Conservation (phyloP, 352 stramenopile species). For the Phytophthora pinifolia region DNA sequence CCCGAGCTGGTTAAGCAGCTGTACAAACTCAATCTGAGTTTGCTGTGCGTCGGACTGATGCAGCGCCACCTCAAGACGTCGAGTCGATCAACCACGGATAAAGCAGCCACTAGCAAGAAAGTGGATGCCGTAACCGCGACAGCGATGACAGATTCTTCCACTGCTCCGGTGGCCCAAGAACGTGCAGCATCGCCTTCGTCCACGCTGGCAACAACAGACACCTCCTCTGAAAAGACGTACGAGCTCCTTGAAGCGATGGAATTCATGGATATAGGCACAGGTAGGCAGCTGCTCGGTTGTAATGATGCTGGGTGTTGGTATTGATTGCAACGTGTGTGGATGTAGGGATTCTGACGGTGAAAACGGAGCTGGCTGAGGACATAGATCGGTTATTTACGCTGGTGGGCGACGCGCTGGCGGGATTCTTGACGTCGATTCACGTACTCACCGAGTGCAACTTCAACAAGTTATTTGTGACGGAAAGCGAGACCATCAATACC, state of each 20-base stretch:
- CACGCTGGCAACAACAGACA: conserved; percentile 20
- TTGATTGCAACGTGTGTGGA: neutral
- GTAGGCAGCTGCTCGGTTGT: conserved; percentile 13
- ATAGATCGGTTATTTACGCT: conserved; percentile 64
- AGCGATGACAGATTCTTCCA: neutral
- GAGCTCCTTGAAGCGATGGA: conserved; percentile 88
- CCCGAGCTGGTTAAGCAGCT: conserved; percentile 84
- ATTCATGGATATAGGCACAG: conserved; percentile 87
- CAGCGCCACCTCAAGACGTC: conserved; percentile 75
- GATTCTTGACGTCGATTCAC: conserved; percentile 64
- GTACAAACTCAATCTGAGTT: conserved; percentile 86
- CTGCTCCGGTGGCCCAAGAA: neutral
- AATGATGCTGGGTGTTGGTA: neutral
- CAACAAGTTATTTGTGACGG: conserved; percentile 64
- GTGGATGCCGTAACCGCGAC: neutral
- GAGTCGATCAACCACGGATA: conserved; percentile 12
- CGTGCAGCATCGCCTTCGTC: conserved; percentile 7
- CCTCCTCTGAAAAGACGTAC: conserved; percentile 64
- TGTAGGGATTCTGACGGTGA: conserved; percentile 81
- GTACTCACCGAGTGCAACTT: conserved; percentile 71
- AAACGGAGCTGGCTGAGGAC: conserved; percentile 80
- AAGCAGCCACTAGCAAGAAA: conserved; percentile 13
- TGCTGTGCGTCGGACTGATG: conserved; percentile 84
- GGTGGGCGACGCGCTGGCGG: conserved; percentile 58
- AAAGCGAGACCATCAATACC: conserved; percentile 79